Evolutionary conservation across 2,329 filamentous ascomycete species (phyloP).

Genomic region (Ophiostoma fasciatum): DNA sequence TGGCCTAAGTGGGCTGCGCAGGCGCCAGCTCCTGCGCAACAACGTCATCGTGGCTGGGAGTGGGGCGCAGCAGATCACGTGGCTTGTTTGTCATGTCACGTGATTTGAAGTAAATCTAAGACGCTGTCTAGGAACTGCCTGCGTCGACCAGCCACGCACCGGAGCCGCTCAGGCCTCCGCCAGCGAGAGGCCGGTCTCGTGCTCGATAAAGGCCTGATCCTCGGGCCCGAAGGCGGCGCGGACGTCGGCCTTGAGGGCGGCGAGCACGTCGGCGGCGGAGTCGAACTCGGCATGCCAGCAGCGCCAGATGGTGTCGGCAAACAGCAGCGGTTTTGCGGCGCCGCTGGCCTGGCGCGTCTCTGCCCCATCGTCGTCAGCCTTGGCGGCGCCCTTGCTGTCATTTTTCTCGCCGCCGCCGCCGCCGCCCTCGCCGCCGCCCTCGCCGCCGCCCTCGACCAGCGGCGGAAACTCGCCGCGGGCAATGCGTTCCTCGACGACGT

Average conservation of each 20-base stretch:
- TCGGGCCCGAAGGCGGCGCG: not conserved
- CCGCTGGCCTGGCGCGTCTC: too few species aligned
- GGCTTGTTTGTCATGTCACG: too few species aligned
- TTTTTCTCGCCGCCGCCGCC: too few species aligned
- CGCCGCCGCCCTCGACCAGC: not conserved
- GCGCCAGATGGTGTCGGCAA: not conserved
- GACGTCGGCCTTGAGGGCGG: slow-evolving; percentile 1
- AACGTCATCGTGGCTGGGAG: slow-evolving; percentile 6
- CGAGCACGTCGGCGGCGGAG: slow-evolving; percentile 2
- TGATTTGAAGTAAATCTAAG: too few species aligned
- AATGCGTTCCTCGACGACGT: slow-evolving; percentile 2
- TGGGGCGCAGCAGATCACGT: not conserved
- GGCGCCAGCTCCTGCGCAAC: not conserved
- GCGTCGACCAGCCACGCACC: too few species aligned
- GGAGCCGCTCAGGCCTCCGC: too few species aligned
- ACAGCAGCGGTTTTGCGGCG: slow-evolving; percentile 3
- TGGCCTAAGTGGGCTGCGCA: not conserved
- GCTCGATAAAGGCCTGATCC: slow-evolving; percentile 2
- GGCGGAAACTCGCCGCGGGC: slow-evolving; percentile 2
- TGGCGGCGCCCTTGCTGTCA: too few species aligned
- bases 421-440: not conserved
- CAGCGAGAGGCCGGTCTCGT: slow-evolving; percentile 1
- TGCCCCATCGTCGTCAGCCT: too few species aligned
- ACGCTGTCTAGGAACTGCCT: too few species aligned
- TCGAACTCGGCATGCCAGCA: slow-evolving; percentile 3